Base-by-base conservation (phyloP, 2,329 filamentous ascomycete species). In the Sporothrix pallida region DNA sequence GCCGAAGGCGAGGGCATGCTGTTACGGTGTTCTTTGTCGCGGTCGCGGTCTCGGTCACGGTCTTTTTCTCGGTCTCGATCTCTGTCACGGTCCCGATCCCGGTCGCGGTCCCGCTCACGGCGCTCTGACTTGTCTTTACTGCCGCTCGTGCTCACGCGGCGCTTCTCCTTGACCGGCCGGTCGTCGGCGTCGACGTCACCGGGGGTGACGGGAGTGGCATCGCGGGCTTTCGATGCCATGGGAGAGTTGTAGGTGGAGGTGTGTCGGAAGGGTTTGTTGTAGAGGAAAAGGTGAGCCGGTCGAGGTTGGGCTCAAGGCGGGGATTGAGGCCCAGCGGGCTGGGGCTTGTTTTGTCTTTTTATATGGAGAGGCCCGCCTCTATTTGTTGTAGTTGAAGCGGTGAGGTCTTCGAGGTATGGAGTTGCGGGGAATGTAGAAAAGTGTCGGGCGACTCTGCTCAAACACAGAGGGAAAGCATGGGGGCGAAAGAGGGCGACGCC, bases 141-240 rank as follows among this genome's bases (percentile, higher is more conserved):
- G 17, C 23, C 52, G 71, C 67, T 71, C 50, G 60, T 54, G 71
- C 74, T 72, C 48, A 72, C 72, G 12, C 72, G 71, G 46, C 68
- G 71, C 71, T 75, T 75, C 23, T 69, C 72, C 69, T 58, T 73
- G 69, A 17, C 20, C 7, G 42, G 50, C 31, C 54, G 72, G 46
- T 73, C 74, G 48, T 52, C 65, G 69, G 46, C 48, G 37, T 73
- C 74, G 72, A 31, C 69, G 23, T 72, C 54, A 63, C 58, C 67
- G 71, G 60, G 58, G 31, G 48, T 60, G 52, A 37, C 58, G 62
- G 50, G 26, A 37, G 63, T 20, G 42, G 31, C 73, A 72, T 74
- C 73, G 48, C 71, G 73, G 7, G 42, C 7, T 60, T 68, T 72
- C 23, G 73, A 71, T 42, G 73, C 73, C 73, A 74, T 74, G 56